These are phyloP conservation scores for Dichomitus squalens DNA, from an alignment of 1,284 basidiomycete genomes.

Conservation along the genomic window DNA sequence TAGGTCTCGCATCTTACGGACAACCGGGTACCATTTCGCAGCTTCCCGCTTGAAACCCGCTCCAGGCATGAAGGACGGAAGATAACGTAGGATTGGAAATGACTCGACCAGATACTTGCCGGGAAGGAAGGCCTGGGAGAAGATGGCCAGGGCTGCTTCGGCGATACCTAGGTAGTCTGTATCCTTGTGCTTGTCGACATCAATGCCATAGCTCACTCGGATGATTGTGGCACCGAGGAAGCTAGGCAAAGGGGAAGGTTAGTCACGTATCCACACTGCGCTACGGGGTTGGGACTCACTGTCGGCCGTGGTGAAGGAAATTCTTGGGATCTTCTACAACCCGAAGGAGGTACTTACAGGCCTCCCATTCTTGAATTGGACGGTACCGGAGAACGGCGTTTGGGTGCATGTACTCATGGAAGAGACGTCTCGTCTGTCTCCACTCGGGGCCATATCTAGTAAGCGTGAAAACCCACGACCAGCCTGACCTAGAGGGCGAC, in stretches of 20 bases:
- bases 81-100: slow-evolving; percentile 8
- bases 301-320: slow-evolving; percentile 11
- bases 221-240: slow-evolving; percentile 12
- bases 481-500: background rate
- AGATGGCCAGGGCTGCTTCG: slow-evolving; percentile 6
- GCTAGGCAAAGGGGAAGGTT: background rate
- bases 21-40: background rate
- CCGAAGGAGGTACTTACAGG: slow-evolving; percentile 6
- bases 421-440: slow-evolving; percentile 5
- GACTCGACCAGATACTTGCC: slow-evolving; percentile 15
- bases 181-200: slow-evolving; percentile 23
- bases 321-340: slow-evolving; percentile 2
- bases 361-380: slow-evolving; percentile 1
- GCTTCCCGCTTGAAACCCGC: slow-evolving; percentile 13
- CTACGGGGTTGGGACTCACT: background rate
- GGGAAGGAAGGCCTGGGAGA: slow-evolving; percentile 4
- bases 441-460: background rate
- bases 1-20: slow-evolving; percentile 2
- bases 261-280: too few species aligned
- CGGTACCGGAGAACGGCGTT: slow-evolving; percentile 4
- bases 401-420: slow-evolving; percentile 14
- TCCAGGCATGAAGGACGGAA: slow-evolving; percentile 13
- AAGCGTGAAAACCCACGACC: background rate
- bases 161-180: slow-evolving; percentile 11
- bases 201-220: slow-evolving; percentile 35